Base-by-base conservation (phyloP, 768 basidiomycete genomes). In the Fistulinella prunicolor region DNA sequence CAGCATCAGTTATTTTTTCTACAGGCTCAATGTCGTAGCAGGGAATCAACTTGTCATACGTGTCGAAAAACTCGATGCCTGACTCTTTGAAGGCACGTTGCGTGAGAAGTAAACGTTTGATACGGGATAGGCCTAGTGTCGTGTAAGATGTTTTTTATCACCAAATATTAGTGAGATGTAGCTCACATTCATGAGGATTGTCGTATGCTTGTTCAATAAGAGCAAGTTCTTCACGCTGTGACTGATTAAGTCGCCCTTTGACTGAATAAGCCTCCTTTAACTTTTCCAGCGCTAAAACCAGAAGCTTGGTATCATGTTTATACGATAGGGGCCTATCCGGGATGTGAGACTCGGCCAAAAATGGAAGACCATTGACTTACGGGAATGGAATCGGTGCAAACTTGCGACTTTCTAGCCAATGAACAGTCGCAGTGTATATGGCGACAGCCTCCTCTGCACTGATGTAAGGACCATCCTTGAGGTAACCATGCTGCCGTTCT, bases 341-440 rank as follows among this genome's bases (percentile, higher is more conserved):
- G 28, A 32, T 6, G 13, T 61, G 20, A 58, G 42, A 44, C 7
- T 1, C 26, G 30, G 20, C 6, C 41, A 5, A 47, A 35, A 37
- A 36, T 47, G 7, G 7, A 44, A 6, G 42, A 23, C 3, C 7
- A 38, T 17, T 9, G 9, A 69, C 84, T 60, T 62, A 89, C 77
- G 96, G 96, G 85, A 99, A 99, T 32, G 96, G 96, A 59, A 99
- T 99, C 3, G 96, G 95, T 6, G 94, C 89, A 70, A 98, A 98
- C 67, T 98, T 97, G 59, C 95, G 81, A 60, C 88, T 92, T 70
- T 99, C 96, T 20, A 99, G 77, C 96, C 96, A 99, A 69, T 99
- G 95, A 3, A 98, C 95, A 1, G 95, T 97, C 9, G 94, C 92
- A 0, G 95, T 95, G 70, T 98, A 99, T 63, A 98, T 94, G 3